phyloP scores from a whole-genome alignment of 169 alveolate species.

The Plasmodium ovale region DNA sequence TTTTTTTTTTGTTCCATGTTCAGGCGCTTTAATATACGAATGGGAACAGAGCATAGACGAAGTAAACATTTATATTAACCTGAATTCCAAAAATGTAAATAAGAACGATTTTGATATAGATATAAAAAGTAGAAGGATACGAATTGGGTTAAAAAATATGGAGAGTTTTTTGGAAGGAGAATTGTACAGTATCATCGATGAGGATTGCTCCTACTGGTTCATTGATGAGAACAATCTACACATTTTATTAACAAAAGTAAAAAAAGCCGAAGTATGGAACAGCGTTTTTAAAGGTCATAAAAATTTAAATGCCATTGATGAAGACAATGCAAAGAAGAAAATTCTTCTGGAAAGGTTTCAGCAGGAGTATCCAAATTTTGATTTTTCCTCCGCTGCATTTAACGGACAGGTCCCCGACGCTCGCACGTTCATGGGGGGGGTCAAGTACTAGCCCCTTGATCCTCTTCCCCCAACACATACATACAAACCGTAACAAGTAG shows the following conservation, averaged over 20 bases:
- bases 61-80: constrained; percentile 42
- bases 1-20: neutral
- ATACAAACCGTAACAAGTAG: neutral
- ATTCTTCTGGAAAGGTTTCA: constrained; percentile 85
- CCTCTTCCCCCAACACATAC: too few relatives aligned
- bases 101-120: constrained; percentile 55
- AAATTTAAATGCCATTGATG: constrained; percentile 55
- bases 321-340: constrained; percentile 78
- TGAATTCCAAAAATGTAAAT: constrained; percentile 31
- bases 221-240: constrained; percentile 71
- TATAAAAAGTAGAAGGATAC: constrained; percentile 34
- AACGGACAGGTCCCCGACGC: constrained; percentile 87
- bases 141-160: constrained; percentile 47
- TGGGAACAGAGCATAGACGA: constrained; percentile 75
- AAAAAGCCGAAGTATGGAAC: constrained; percentile 66
- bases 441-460: constrained; percentile 37
- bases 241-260: constrained; percentile 59
- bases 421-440: constrained; percentile 83
- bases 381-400: constrained; percentile 83
- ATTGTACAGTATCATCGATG: constrained; percentile 48
- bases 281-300: constrained; percentile 73
- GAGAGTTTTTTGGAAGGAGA: constrained; percentile 71
- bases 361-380: constrained; percentile 85
- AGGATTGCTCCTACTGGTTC: constrained; percentile 72
- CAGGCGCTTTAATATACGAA: constrained; percentile 65